phyloP scores from a whole-genome alignment of 1,284 basidiomycete species.

The Mycosarcoma maydis region DNA sequence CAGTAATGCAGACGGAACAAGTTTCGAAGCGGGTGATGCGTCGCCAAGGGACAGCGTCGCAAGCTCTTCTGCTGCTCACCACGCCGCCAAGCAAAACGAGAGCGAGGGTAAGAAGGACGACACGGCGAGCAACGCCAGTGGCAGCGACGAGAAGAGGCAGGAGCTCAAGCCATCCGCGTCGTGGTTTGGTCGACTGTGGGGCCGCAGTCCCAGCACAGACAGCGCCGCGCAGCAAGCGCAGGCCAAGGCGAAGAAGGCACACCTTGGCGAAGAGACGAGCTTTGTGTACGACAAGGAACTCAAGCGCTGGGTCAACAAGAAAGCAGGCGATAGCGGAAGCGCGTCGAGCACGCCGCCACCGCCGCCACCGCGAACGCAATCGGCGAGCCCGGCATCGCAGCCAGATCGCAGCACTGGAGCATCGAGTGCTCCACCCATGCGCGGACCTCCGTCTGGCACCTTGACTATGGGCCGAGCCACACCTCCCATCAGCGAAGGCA shows the following conservation, averaged over 20 bases:
- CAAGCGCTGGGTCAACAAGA: conserved; percentile 96
- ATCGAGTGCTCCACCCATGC: conserved; percentile 35
- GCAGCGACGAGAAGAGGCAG: conserved; percentile 25
- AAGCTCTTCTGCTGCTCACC: conserved; percentile 14
- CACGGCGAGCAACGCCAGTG: conserved; percentile 10
- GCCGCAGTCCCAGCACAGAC: conserved; percentile 56
- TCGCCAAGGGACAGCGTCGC: conserved; percentile 22
- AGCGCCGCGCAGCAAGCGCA: conserved; percentile 66
- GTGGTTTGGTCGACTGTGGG: conserved; percentile 78
- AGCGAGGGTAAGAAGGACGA: conserved; percentile 18
- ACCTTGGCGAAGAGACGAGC: conserved; percentile 87
- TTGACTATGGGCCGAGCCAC: conserved; percentile 31
- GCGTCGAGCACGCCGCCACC: conserved; percentile 55
- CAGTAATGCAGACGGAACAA: conserved; percentile 8
- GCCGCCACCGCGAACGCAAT: conserved; percentile 50
- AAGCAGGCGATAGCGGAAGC: conserved; percentile 69
- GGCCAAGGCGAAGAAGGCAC: conserved; percentile 72
- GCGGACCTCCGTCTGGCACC: conserved; percentile 21
- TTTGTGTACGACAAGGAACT: conserved; percentile 95
- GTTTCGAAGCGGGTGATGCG: conserved; percentile 13
- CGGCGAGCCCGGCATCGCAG: conserved; percentile 57
- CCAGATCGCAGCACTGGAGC: conserved; percentile 33
- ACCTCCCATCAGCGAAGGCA: conserved; percentile 44
- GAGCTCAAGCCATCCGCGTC: conserved; percentile 59
- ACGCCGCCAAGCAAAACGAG: conserved; percentile 12